A percentile compares a stretch with the other conserved stretches of the same genome.
Conservation (phyloP, 805 yeast species). For the Nakazawaea populi region DNA sequence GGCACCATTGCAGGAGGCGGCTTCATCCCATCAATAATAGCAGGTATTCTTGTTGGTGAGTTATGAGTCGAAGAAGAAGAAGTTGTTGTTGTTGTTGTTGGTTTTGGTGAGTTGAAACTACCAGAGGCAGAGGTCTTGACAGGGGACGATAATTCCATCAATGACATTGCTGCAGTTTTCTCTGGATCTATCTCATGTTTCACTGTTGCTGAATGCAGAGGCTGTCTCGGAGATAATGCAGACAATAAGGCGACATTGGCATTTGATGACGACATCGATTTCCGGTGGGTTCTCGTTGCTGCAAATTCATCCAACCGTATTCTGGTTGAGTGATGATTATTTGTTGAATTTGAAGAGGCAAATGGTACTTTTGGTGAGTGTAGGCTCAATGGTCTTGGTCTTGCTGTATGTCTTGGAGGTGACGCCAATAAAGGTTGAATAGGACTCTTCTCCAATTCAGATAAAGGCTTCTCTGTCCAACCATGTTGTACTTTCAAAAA, state of each 20-base stretch:
- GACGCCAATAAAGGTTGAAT: not conserved
- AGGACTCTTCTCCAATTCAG: slow-evolving; percentile 8
- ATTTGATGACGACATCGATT: not conserved
- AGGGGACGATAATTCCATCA: slow-evolving; percentile 52
- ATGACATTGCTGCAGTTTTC: slow-evolving; percentile 50
- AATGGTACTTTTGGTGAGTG: slow-evolving; percentile 1
- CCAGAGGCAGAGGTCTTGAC: slow-evolving; percentile 15
- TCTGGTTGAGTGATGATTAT: not conserved
- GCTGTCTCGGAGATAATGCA: slow-evolving; percentile 9
- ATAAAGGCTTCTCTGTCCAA: slow-evolving; percentile 5
- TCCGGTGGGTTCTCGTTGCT: slow-evolving; percentile 1
- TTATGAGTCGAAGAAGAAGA: not conserved
- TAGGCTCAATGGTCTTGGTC: slow-evolving; percentile 8
- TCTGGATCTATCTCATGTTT: slow-evolving; percentile 25
- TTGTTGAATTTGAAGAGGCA: not conserved
- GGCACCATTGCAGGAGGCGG: not conserved
- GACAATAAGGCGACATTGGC: slow-evolving; percentile 9
- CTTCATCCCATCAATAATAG: not conserved
- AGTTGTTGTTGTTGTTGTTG: not conserved
- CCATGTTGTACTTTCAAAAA: slow-evolving; percentile 30
- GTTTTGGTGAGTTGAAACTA: not conserved
- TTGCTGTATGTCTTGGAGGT: not conserved
- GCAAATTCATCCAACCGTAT: slow-evolving; percentile 10
- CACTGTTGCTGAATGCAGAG: not conserved
- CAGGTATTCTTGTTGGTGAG: slow-evolving; percentile 4